Base-by-base conservation (phyloP, 306 rosid species). In the Dalbergia cochinchinensis region DNA sequence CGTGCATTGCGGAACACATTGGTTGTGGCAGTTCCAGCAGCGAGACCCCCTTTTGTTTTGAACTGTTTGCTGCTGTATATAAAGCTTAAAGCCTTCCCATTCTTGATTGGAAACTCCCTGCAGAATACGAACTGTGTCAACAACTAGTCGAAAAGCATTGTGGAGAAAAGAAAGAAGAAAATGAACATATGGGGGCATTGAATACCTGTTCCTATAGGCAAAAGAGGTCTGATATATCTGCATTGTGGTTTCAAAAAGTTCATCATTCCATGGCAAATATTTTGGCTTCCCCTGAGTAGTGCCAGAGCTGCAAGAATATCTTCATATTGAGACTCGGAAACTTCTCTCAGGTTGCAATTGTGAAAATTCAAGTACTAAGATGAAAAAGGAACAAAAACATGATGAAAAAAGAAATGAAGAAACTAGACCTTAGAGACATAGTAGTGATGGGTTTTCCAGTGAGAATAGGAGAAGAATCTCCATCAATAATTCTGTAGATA, bases 211-310 rank as follows among this genome's bases (percentile, higher is more conserved):
- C 82, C 99, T 85, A 70, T 85, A 93, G 85, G 96, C 97, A 83
- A 96, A 96, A 65, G 99, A 93, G 57, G 97, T 96, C 77, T 81
- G 78, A 48, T 80, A 96, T 48, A 91, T 93, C 86, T 90, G 96
- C 95, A 89, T 73, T 42, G 99, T 93, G 31, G 91, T 74, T 47
- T 93, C 94, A 84, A 90, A 83, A 82, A 95, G 74, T 83, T 90
- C 94, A 59, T 95, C 99, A 48, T 90, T 96, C 93, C 94, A 96
- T 10, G 99, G 99, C 67, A 96, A 63, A 76, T 81, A 89, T 71
- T 96, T 96, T 41, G 97, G 94, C 93, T 81, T 93, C 81, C 99
- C 99, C 73, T 89, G 92, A 45, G 98, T 93, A 62, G 99, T 96
- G 18, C 99, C 99, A 84, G 99, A 96, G 72, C 99, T 96, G 92